Evolutionary conservation across 2,329 filamentous ascomycete genomes (phyloP).

Genomic region (Escovopsis sp.): DNA sequence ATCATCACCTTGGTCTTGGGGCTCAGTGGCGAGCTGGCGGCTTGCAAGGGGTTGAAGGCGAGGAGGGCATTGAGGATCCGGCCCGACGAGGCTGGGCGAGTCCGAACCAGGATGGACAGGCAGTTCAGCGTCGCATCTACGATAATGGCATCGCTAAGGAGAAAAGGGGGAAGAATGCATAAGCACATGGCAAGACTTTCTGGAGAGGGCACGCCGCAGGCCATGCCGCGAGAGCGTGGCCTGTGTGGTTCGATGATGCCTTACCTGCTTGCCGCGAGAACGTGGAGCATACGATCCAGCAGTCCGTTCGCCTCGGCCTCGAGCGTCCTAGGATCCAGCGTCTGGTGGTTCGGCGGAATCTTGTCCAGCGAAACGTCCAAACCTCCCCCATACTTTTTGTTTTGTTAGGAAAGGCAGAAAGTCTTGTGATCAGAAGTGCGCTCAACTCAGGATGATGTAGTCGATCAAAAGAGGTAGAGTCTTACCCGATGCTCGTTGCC

Average conservation of each 20-base stretch:
- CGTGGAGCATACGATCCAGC: conserved; percentile 70
- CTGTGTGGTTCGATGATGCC: conserved; percentile 11
- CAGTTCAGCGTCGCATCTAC: conserved; percentile 87
- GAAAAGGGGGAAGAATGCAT: too few species aligned
- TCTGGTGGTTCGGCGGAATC: conserved; percentile 66
- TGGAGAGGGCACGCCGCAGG: conserved; percentile 1
- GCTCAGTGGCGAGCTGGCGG: conserved; percentile 62
- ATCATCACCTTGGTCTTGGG: conserved; percentile 67
- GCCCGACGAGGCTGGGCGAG: conserved; percentile 63
- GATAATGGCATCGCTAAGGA: conserved; percentile 61
- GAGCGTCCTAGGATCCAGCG: conserved; percentile 64
- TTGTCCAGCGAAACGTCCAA: conserved; percentile 74
- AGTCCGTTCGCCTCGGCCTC: conserved; percentile 89
- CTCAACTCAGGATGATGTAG: too few species aligned
- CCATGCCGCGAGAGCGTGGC: too few species aligned
- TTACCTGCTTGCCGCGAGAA: conserved; percentile 77
- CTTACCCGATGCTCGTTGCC: conserved; percentile 70
- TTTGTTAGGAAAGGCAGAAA: too few species aligned
- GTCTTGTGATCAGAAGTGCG: conserved; percentile 9
- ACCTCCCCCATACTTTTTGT: conserved; percentile 27
- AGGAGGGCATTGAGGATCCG: conserved; percentile 76
- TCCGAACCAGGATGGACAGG: conserved; percentile 67
- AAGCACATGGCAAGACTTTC: conserved; percentile 5
- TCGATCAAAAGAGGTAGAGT: conserved; percentile 7
- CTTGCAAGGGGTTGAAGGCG: conserved; percentile 80